Conservation (phyloP, 345 rosid genomes). For the Citrus unshiu region DNA sequence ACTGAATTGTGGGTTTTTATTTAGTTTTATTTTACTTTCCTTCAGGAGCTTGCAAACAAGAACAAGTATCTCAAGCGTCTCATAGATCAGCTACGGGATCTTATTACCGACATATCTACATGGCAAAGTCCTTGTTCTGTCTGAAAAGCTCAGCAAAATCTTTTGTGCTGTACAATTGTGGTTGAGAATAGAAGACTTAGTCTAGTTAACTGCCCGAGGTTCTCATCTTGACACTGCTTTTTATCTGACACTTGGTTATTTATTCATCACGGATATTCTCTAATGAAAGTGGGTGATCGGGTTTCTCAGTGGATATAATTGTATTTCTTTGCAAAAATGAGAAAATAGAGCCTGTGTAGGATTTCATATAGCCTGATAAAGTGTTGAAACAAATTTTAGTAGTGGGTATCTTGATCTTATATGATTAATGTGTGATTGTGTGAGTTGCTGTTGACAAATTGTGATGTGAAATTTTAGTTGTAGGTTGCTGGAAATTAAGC, state of each 20-base stretch:
- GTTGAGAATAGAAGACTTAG: background rate
- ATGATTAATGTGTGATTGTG: background rate
- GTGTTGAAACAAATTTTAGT: background rate
- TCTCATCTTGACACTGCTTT: slow-evolving; percentile 2
- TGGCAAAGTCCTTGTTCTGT: slow-evolving; percentile 93
- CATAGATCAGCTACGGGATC: slow-evolving; percentile 74
- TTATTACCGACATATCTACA: slow-evolving; percentile 71
- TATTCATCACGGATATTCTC: background rate
- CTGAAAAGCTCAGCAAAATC: slow-evolving; percentile 13
- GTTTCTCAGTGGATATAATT: background rate
- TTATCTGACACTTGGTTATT: background rate
- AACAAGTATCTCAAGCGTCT: slow-evolving; percentile 66
- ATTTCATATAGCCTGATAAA: background rate
- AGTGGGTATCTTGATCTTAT: background rate
- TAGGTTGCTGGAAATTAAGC: background rate
- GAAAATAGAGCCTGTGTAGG: background rate
- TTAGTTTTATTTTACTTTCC: background rate
- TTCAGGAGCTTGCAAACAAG: slow-evolving; percentile 80
- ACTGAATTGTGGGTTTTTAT: background rate
- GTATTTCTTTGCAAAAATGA: background rate
- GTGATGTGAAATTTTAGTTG: background rate
- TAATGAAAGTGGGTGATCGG: background rate
- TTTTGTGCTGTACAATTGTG: background rate
- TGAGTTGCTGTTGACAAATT: background rate
- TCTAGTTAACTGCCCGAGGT: slow-evolving; percentile 1